Base-by-base conservation (phyloP, 805 yeast genomes). In the Metschnikowia colocasiae region DNA sequence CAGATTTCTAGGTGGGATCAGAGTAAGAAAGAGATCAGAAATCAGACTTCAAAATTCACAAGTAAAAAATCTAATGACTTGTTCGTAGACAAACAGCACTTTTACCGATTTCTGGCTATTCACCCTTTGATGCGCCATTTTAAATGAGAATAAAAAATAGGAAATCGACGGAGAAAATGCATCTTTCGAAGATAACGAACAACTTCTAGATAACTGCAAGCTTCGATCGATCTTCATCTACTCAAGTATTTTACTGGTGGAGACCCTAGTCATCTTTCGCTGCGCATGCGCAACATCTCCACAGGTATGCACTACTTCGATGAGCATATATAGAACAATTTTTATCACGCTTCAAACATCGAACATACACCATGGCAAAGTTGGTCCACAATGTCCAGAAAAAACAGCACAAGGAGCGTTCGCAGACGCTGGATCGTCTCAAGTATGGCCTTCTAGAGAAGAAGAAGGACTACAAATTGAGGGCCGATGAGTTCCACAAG, bases 371-470 rank as follows among this genome's bases (percentile, higher is more conserved):
- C 16, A 87, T 87, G 95, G 85, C 85, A 30, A 85, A 84, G 54
- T 69, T 86, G 29, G 92, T 86, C 10, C 97, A 91, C 64, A 87
- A 89, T 61, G 83, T 92, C 9, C 97, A 92, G 67, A 94, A 95
- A 74, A 94, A 89, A 62, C 98, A 94, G 73, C 99, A 94, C 61
- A 75, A 90, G 49, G 99, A 94, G 71, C 81, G 99, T 59, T 79
- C 96, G 5, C 99, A 94, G 68, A 86, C 92, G 1, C 74, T 73
- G 40, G 82, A 79, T 38, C 76, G 99, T 48, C 72, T 80, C 57
- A 79, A 79, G 62, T 82, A 77, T 66, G 99, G 99, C 35, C 80
- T 91, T 30, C 75, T 94, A 38, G 99, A 94, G 68, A 94, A 94
- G 78, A 94, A 94, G 74, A 68, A 73, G 57, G 77, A 73, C 58